These are phyloP conservation scores for Agroathelia rolfsii DNA, from an alignment of 1,284 basidiomycete genomes.

Conservation along the genomic window DNA sequence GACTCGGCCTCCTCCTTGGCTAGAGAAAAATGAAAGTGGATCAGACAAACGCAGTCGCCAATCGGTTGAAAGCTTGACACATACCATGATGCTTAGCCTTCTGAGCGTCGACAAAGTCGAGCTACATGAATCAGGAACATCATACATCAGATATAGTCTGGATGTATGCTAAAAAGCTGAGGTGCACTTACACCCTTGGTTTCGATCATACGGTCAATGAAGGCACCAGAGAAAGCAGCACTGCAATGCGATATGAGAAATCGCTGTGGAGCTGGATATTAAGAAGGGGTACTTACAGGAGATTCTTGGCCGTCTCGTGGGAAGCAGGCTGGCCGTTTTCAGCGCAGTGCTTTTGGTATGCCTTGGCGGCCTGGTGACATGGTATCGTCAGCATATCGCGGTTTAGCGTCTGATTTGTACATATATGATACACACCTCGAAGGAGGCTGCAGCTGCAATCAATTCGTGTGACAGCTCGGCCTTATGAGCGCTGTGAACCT, in stretches of 20 bases:
- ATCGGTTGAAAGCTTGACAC: too few relatives aligned
- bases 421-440: slow-evolving; percentile 28
- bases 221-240: slow-evolving; percentile 16
- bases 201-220: slow-evolving; percentile 14
- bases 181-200: slow-evolving; percentile 15
- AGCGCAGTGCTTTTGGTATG: slow-evolving; percentile 22
- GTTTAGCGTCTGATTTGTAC: too few relatives aligned
- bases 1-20: too few relatives aligned
- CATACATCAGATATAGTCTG: too few relatives aligned
- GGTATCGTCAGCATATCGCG: too few relatives aligned
- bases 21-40: too few relatives aligned
- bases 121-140: slow-evolving; percentile 11
- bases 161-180: too few relatives aligned
- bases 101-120: slow-evolving; percentile 32
- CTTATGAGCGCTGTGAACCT: slow-evolving; percentile 42
- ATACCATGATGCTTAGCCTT: slow-evolving; percentile 32
- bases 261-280: neutral
- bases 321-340: slow-evolving; percentile 17
- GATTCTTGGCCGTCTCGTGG: slow-evolving; percentile 17
- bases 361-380: slow-evolving; percentile 23
- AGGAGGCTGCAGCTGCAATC: slow-evolving; percentile 50
- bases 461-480: slow-evolving; percentile 54
- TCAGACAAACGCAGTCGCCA: too few relatives aligned
- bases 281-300: slow-evolving; percentile 9
- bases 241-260: slow-evolving; percentile 1